Conservation (phyloP, 1,139 yeast species). For the Sugiyamaella grinbergsii region DNA sequence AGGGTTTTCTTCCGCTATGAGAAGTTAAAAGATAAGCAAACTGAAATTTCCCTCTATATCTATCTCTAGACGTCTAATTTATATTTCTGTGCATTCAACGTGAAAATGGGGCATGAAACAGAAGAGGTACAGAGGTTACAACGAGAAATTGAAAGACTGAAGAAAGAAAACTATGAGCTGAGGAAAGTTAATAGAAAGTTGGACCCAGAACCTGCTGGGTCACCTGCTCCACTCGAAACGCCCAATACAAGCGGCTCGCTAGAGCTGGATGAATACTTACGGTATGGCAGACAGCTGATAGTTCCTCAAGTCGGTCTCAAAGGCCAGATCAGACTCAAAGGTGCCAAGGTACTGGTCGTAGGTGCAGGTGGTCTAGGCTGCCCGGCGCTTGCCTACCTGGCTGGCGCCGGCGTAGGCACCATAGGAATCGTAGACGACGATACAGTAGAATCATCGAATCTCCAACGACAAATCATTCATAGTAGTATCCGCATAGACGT, state of each 20-base stretch:
- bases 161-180: slow-evolving; percentile 20
- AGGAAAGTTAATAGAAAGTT: slow-evolving; percentile 8
- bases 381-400: slow-evolving; percentile 82
- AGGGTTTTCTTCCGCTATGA: no score
- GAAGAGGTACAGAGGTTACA: slow-evolving; percentile 11
- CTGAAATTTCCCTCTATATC: no score
- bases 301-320: slow-evolving; percentile 72
- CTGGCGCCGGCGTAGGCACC: slow-evolving; percentile 74
- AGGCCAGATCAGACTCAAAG: slow-evolving; percentile 62
- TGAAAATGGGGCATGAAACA: background rate
- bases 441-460: slow-evolving; percentile 75
- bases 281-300: slow-evolving; percentile 95
- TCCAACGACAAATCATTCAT: slow-evolving; percentile 89
- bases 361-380: slow-evolving; percentile 99
- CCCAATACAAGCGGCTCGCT: slow-evolving; percentile 28
- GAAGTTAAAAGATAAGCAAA: no score
- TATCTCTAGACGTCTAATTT: no score
- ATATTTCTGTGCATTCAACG: no score
- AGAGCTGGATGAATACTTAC: slow-evolving; percentile 68
- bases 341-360: slow-evolving; percentile 65
- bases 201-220: no score
- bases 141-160: slow-evolving; percentile 21
- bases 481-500: slow-evolving; percentile 64
- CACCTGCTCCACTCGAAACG: no score
- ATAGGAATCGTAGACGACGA: slow-evolving; percentile 91